Conservation (phyloP, 108 stramenopile species). For the Pseudonitzschia pungens region DNA sequence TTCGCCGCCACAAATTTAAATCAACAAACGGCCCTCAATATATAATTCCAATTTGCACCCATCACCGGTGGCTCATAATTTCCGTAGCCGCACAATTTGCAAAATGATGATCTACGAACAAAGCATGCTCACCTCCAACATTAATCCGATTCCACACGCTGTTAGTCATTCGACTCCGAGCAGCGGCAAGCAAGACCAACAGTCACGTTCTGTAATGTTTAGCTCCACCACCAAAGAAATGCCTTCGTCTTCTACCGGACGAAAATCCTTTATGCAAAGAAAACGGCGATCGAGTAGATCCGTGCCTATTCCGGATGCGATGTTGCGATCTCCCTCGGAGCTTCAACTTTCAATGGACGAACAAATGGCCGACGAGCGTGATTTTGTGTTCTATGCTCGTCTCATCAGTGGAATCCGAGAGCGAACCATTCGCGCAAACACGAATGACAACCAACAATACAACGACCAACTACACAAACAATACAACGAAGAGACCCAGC, state of each 20-base stretch:
- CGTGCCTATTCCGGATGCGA: not conserved
- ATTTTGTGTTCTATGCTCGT: conserved; percentile 43
- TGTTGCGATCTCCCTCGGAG: not conserved
- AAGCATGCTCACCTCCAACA: not conserved
- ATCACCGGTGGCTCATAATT: not conserved
- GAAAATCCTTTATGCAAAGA: not conserved
- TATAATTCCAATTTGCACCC: not conserved
- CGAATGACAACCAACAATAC: not conserved
- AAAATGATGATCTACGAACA: not conserved
- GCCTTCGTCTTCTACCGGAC: not conserved
- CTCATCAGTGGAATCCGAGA: conserved; percentile 44
- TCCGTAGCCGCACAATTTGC: not conserved
- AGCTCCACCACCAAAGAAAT: not conserved
- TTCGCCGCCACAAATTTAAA: not conserved
- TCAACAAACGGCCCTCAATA: not conserved
- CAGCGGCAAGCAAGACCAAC: not conserved
- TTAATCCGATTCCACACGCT: not conserved
- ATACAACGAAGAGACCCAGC: conserved; percentile 8
- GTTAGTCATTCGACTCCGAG: not conserved
- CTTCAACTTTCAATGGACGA: conserved; percentile 25
- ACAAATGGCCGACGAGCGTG: conserved; percentile 47
- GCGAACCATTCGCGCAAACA: conserved; percentile 1
- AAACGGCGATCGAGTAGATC: not conserved
- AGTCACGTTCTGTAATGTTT: not conserved
- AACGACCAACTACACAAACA: conserved; percentile 1